Conservation (phyloP, 768 basidiomycete genomes). For the Pisolithus orientalis region DNA sequence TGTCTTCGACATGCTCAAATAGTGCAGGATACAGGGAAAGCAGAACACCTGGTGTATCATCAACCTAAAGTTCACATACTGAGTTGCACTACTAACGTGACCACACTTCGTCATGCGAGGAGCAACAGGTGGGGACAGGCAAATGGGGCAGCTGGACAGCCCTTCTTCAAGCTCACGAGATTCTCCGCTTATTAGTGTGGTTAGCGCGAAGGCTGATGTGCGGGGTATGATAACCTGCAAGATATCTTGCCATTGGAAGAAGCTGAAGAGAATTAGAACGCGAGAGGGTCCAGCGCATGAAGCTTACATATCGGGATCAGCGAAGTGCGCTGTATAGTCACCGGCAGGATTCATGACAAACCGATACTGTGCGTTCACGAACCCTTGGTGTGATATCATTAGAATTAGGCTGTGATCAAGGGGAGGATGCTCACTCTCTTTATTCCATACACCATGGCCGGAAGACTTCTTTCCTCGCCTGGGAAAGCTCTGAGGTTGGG, state of each 20-base stretch:
- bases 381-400: conserved; percentile 48
- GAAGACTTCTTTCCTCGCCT: conserved; percentile 71
- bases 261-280: conserved; percentile 39
- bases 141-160: conserved; percentile 85
- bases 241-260: conserved; percentile 95
- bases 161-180: conserved; percentile 46
- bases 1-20: conserved; percentile 76
- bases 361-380: conserved; percentile 93
- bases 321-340: conserved; percentile 92
- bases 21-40: conserved; percentile 90
- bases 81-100: conserved; percentile 60
- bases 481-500: conserved; percentile 53
- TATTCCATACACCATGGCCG: conserved; percentile 70
- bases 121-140: conserved; percentile 83
- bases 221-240: conserved; percentile 91
- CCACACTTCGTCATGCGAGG: conserved; percentile 97
- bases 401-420: conserved; percentile 10
- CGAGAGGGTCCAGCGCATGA: neutral
- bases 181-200: conserved; percentile 39
- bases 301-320: conserved; percentile 92
- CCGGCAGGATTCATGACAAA: conserved; percentile 93
- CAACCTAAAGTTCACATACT: conserved; percentile 5
- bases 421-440: conserved; percentile 71
- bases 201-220: conserved; percentile 65
- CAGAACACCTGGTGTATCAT: conserved; percentile 70